Evolutionary conservation across 1,139 yeast genomes (phyloP).

Genomic region (Debaryomycetaceae sp.): DNA sequence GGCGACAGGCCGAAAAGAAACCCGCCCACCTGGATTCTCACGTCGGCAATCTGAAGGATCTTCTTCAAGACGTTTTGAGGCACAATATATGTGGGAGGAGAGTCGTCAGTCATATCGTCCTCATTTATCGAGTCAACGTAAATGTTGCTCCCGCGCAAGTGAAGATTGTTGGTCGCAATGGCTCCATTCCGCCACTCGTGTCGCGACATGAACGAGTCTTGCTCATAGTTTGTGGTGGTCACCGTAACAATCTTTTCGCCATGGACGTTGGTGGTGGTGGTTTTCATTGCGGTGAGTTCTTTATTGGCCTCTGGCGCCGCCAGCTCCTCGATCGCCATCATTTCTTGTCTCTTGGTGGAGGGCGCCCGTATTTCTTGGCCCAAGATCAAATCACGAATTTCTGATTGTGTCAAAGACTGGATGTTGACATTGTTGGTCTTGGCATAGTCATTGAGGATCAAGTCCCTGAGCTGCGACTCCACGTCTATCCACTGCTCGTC

Average conservation of each 20-base stretch:
- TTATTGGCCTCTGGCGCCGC: constrained; percentile 25
- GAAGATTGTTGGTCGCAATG: constrained; percentile 62
- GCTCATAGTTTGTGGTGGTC: constrained; percentile 84
- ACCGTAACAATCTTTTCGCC: constrained; percentile 95
- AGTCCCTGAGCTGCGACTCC: constrained; percentile 78
- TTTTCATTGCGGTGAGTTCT: constrained; percentile 66
- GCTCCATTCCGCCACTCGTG: constrained; percentile 92
- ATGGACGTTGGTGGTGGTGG: constrained; percentile 81
- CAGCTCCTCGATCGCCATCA: constrained; percentile 62
- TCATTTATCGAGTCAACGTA: constrained; percentile 46
- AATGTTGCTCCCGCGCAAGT: constrained; percentile 66
- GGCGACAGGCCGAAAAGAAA: constrained; percentile 72
- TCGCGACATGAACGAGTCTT: constrained; percentile 69
- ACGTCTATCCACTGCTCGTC: constrained; percentile 90
- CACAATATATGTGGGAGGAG: constrained; percentile 52
- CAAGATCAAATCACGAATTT: constrained; percentile 83
- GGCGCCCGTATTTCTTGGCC: constrained; percentile 95
- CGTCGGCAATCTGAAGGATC: constrained; percentile 72
- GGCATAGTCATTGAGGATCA: constrained; percentile 78
- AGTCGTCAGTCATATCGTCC: constrained; percentile 21
- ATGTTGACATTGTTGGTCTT: constrained; percentile 78
- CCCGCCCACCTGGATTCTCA: constrained; percentile 76
- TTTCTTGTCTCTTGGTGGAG: constrained; percentile 65
- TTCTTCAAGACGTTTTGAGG: constrained; percentile 75
- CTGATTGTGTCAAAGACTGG: constrained; percentile 82